Conservation (phyloP, 176 grass and related monocot genomes). For the Paspalum vaginatum region DNA sequence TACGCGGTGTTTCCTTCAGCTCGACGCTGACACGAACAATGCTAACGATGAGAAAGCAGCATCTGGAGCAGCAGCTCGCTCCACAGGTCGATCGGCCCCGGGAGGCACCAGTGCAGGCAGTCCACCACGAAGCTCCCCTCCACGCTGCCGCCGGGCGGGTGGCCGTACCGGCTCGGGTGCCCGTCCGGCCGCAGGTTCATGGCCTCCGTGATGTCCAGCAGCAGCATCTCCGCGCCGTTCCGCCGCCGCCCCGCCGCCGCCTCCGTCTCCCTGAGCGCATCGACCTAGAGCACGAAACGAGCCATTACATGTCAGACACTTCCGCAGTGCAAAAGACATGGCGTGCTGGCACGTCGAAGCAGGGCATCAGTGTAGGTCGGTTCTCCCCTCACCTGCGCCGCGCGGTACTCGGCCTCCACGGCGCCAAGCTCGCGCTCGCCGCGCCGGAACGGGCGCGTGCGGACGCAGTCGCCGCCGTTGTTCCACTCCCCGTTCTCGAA, state of each 20-base stretch:
- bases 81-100: slow-evolving; percentile 69
- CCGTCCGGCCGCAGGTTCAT: slow-evolving; percentile 80
- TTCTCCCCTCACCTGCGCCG: slow-evolving; percentile 29
- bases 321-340: too few relatives aligned
- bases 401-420: slow-evolving; percentile 55
- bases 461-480: slow-evolving; percentile 67
- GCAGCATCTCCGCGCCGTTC: slow-evolving; percentile 36
- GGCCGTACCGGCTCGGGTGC: slow-evolving; percentile 71
- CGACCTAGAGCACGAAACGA: neutral
- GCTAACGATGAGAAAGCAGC: slow-evolving; percentile 7
- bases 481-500: slow-evolving; percentile 76
- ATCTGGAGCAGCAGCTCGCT: slow-evolving; percentile 56
- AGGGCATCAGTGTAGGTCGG: neutral
- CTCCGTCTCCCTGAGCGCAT: slow-evolving; percentile 44
- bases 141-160: slow-evolving; percentile 53
- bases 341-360: neutral
- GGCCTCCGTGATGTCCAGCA: slow-evolving; percentile 64
- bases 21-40: neutral
- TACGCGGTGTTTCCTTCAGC: neutral
- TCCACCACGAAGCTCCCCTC: slow-evolving; percentile 53
- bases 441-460: slow-evolving; percentile 43
- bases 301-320: neutral
- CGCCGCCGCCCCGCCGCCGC: slow-evolving; percentile 7
- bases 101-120: slow-evolving; percentile 81
- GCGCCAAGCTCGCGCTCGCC: slow-evolving; percentile 41